phyloP scores from a whole-genome alignment of 139 green algal species.

The Ostreobium quekettii region DNA sequence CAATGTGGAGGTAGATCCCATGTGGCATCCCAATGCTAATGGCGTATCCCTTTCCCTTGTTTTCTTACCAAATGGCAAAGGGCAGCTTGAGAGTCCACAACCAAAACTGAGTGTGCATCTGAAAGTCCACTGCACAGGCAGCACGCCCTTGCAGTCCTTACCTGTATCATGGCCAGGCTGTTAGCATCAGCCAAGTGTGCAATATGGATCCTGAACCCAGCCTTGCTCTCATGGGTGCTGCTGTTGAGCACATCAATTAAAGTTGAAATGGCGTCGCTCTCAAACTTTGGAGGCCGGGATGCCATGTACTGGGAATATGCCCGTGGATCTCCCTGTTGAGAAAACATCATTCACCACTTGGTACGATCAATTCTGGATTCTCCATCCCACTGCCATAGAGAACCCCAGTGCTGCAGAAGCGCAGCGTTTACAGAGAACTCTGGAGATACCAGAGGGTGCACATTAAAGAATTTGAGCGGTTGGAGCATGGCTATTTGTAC shows the following conservation, averaged over 20 bases:
- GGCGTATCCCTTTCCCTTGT: background rate
- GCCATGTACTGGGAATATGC: slow-evolving; percentile 66
- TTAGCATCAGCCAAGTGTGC: slow-evolving; percentile 59
- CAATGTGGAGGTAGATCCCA: slow-evolving; percentile 14
- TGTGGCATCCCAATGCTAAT: background rate
- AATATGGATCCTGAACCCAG: slow-evolving; percentile 67
- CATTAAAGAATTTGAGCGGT: background rate
- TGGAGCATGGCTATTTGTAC: no score
- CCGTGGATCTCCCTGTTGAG: slow-evolving; percentile 31
- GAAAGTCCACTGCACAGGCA: background rate
- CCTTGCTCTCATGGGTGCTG: slow-evolving; percentile 11
- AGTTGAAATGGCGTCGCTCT: slow-evolving; percentile 49
- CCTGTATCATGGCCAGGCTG: slow-evolving; percentile 38
- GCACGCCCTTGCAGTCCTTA: slow-evolving; percentile 10
- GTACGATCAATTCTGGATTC: background rate
- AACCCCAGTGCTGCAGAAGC: background rate
- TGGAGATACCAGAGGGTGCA: background rate
- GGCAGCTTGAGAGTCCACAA: background rate
- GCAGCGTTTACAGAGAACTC: background rate
- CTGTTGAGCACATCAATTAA: slow-evolving; percentile 54
- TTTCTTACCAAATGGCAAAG: background rate
- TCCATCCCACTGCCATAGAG: background rate
- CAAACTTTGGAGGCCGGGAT: slow-evolving; percentile 60
- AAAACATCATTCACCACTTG: background rate
- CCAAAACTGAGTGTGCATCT: background rate